Evolutionary conservation across 2,329 filamentous ascomycete species (phyloP).

Genomic region (Bretziella fagacearum): DNA sequence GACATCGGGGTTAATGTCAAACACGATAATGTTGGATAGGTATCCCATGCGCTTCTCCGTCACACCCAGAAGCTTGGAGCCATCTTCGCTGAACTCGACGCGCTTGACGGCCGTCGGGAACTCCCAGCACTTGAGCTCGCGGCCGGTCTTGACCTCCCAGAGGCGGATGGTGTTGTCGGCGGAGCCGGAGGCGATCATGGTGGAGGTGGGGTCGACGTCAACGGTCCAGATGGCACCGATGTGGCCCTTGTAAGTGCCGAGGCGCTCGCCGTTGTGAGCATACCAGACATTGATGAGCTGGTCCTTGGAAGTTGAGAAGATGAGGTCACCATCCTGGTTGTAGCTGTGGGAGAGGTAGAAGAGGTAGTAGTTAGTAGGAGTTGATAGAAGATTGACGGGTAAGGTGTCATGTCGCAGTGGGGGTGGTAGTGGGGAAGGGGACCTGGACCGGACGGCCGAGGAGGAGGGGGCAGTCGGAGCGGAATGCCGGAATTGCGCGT

Average conservation of each 20-base stretch:
- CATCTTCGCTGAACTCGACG: conserved; percentile 93
- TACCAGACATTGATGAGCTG: conserved; percentile 96
- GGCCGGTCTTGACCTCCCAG: conserved; percentile 89
- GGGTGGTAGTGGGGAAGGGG: neutral
- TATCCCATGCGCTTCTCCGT: conserved; percentile 98
- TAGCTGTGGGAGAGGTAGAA: conserved; percentile 35
- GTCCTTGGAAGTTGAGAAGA: conserved; percentile 93
- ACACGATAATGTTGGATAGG: conserved; percentile 81
- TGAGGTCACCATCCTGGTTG: conserved; percentile 86
- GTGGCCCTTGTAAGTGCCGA: conserved; percentile 93
- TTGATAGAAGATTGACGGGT: too few relatives aligned
- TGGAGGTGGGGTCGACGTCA: conserved; percentile 83
- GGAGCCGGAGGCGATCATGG: conserved; percentile 82
- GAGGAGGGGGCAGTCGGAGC: conserved; percentile 5
- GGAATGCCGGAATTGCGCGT: too few relatives aligned
- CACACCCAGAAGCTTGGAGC: conserved; percentile 73
- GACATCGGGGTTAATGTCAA: conserved; percentile 73
- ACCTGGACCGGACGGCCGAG: too few relatives aligned
- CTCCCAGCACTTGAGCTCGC: conserved; percentile 92
- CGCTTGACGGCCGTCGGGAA: conserved; percentile 95
- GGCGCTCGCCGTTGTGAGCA: conserved; percentile 91
- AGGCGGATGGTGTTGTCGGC: conserved; percentile 97
- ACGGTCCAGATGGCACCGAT: conserved; percentile 98
- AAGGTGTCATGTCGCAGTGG: neutral
- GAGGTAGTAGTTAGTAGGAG: neutral